Evolutionary conservation across 805 yeast species (phyloP), one percentile per base, ranked within the genome.

Genomic region (Starmerella bombi): DNA sequence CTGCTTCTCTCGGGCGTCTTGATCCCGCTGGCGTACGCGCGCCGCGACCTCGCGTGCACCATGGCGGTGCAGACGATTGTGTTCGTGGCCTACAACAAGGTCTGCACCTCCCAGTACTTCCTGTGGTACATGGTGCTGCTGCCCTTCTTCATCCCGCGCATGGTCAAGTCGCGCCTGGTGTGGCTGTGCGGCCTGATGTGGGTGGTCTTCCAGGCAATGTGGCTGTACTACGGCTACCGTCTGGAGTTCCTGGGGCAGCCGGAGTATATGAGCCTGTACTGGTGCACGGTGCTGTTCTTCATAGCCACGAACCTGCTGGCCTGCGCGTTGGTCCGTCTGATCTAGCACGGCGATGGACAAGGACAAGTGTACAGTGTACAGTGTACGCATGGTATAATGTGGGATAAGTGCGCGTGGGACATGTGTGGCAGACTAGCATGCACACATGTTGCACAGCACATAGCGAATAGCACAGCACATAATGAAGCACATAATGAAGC

Each of bases 61-160:
- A 54, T 80, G 46, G 86, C 88, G 46, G 63, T 85, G 10, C 91
- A 81, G 57, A 80, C 93, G 0, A 71, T 79, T 52, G 66, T 75
- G n/a, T 81, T 80, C 59, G 85, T 80, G 15, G 65, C 82, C 1
- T 80, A 72, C 60, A 80, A 80, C 61, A 80, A 80, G 59, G 91
- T 80, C 18, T 77, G 84, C 53, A 91, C 98, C 0, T 83, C 95
- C 1, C 98, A 91, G 62, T 91, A 91, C 60, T 91, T 91, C 60
- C 74, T 88, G 46, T 91, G 98, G 98, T 91, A 80, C 54, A 62
- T 91, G 51, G 80, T 85, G 12, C 74, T 86, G 49, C 59, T 88
- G 32, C 97, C 98, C 2, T 72, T 81, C 40, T 77, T 65, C 52
- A 56, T 84, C 6, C 64, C 77, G 2, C 55, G 61, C 7, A 65